These are phyloP conservation scores for Phoenix roebelenii DNA, from an alignment of 176 grass and related monocot species.

Conservation along the genomic window DNA sequence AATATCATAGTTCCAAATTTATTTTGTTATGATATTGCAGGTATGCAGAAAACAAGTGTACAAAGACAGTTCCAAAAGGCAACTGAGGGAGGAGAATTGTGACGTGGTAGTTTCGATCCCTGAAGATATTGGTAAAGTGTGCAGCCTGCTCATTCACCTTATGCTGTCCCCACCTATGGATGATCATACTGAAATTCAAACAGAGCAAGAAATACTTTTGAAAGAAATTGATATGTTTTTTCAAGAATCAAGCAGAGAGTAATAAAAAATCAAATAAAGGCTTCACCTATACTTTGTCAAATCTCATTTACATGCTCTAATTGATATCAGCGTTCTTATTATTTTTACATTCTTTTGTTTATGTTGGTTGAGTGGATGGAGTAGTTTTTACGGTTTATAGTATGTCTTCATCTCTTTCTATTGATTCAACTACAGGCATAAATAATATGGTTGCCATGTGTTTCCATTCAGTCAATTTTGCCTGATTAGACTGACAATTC, in stretches of 20 bases:
- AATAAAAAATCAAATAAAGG: neutral
- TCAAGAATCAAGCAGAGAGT: constrained; percentile 38
- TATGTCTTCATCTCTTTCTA: too few relatives aligned
- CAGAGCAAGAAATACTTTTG: constrained; percentile 45
- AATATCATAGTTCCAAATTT: neutral
- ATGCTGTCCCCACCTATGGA: constrained; percentile 31
- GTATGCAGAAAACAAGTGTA: constrained; percentile 63
- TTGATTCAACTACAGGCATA: too few relatives aligned
- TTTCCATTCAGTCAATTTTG: too few relatives aligned
- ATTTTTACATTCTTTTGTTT: too few relatives aligned
- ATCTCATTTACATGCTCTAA: too few relatives aligned
- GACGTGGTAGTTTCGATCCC: constrained; percentile 2
- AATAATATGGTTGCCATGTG: too few relatives aligned
- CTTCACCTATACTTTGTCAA: too few relatives aligned
- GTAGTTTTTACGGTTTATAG: too few relatives aligned
- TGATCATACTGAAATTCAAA: constrained; percentile 6
- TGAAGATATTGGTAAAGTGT: constrained; percentile 29
- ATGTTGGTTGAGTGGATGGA: too few relatives aligned
- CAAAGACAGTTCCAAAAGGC: constrained; percentile 31
- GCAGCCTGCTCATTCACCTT: constrained; percentile 36
- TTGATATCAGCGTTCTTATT: too few relatives aligned
- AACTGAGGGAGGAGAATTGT: constrained; percentile 20
- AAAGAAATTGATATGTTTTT: constrained; percentile 71
- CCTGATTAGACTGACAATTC: too few relatives aligned
- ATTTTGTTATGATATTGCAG: constrained; percentile 23